Base-by-base conservation (phyloP, 805 yeast genomes). In the Wickerhamiella azymoides region DNA sequence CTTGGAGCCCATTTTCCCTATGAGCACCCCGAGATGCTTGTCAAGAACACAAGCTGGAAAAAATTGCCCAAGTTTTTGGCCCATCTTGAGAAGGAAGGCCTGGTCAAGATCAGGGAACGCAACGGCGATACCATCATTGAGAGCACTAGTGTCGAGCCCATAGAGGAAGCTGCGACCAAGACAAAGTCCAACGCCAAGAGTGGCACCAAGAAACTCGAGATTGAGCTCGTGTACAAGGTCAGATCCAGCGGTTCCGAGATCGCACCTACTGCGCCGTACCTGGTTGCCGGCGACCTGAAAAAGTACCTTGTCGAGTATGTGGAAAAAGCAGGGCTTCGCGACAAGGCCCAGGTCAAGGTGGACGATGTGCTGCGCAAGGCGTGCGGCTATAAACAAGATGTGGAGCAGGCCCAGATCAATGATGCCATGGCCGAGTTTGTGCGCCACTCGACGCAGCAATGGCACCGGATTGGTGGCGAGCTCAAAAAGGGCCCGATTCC, bases 21-120 rank as follows among this genome's bases (percentile, higher is more conserved):
- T 39, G 50, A 51, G 32, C 58, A 59, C 43, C 69, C 73, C 1
- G 53, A 52, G 9, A 53, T 63, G 19, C 47, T 42, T 21, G 71
- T 81, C 46, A 88, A 86, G 61, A 80, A 77, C 57, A 78, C 95
- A 0, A 74, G 86, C 2, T 89, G 94, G 94, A 86, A 83, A 61
- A 89, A 89, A 57, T 76, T 89, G 3, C 73, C 86, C 11, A 88
- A 86, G 60, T 85, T 80, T 56, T 64, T 89, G 46, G 89, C 85
- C 57, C 78, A 82, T 6, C 84, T 88, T 79, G 95, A 84, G 52
- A 89, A 85, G 59, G 69, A 71, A 38, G 76, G 76, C 1, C 73
- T 79, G 46, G 50, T 92, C 18, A 77, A 76, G 47, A 60, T 79
- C 21, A 84, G 86, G 53, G 96, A 94, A 7, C 83, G 84, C 56